Conservation (phyloP, 306 rosid species). For the Ormosia emarginata region DNA sequence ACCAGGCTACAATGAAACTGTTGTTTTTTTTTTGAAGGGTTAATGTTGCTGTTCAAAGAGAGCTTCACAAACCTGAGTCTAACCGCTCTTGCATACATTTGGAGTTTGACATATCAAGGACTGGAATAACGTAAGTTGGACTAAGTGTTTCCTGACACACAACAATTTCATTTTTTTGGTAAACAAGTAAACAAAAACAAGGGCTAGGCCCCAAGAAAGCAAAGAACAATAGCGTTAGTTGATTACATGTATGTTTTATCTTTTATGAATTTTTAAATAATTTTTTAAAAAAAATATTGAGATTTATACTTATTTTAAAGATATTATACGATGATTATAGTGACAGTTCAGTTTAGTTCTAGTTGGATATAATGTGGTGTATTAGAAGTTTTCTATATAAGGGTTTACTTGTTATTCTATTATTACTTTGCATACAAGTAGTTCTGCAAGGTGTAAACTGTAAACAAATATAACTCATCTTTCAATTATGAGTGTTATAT, state of each 20-base stretch:
- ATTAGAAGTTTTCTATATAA: not conserved
- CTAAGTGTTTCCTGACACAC: not conserved
- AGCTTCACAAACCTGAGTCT: slow-evolving; percentile 80
- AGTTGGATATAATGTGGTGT: not conserved
- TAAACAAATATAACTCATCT: not conserved
- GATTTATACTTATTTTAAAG: not conserved
- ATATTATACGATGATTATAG: not conserved
- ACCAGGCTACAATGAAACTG: not conserved
- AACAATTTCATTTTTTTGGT: not conserved
- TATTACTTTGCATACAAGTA: not conserved
- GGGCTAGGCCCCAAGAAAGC: not conserved
- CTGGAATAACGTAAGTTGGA: slow-evolving; percentile 60
- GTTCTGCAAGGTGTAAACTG: not conserved
- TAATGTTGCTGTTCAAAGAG: slow-evolving; percentile 66
- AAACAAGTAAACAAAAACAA: not conserved
- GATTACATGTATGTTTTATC: not conserved
- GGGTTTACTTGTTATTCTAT: not conserved
- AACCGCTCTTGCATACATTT: slow-evolving; percentile 89
- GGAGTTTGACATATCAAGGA: slow-evolving; percentile 75
- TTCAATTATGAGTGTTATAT: not conserved
- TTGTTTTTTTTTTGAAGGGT: slow-evolving; percentile 47
- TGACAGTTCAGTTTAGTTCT: not conserved
- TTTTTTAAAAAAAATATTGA: not conserved
- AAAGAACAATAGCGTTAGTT: not conserved
- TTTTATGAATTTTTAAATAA: not conserved